Percentiles rank a stretch among this genome's conserved stretches.
Conservation (phyloP, 352 stramenopile species). For the Saprolegnia parasitica region DNA sequence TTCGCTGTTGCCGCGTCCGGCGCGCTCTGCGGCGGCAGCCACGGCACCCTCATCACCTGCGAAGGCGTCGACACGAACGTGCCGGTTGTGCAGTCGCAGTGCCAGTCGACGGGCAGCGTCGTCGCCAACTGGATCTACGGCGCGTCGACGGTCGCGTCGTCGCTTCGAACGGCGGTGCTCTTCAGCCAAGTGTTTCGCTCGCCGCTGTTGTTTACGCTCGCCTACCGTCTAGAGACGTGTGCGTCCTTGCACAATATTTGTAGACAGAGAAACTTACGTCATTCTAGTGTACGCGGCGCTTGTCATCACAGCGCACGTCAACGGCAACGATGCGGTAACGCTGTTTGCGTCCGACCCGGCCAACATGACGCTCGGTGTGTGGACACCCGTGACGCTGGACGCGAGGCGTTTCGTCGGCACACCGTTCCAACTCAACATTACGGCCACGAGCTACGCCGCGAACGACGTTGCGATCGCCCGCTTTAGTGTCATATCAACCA, state of each 20-base stretch:
- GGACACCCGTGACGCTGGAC: neutral
- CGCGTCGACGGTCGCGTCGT: neutral
- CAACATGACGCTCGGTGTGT: neutral
- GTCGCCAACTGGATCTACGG: neutral
- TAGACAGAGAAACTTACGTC: too few relatives aligned
- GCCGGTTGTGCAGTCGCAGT: neutral
- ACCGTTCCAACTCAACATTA: slow-evolving; percentile 4
- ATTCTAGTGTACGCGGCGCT: neutral
- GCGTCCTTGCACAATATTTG: too few relatives aligned
- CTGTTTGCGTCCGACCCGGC: neutral
- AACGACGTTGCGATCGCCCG: slow-evolving; percentile 1
- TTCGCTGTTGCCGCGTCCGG: neutral
- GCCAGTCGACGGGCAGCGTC: neutral
- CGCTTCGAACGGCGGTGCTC: neutral
- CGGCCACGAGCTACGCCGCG: neutral
- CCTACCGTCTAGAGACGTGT: neutral
- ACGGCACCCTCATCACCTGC: neutral
- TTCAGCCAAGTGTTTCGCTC: neutral
- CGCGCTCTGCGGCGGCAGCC: neutral
- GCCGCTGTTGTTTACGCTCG: neutral
- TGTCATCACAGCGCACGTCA: neutral
- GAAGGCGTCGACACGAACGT: neutral
- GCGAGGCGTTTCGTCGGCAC: neutral
- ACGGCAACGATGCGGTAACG: neutral
- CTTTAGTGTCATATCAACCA: neutral